Conservation (phyloP, 805 yeast genomes). For the Saturnispora ahearnii region DNA sequence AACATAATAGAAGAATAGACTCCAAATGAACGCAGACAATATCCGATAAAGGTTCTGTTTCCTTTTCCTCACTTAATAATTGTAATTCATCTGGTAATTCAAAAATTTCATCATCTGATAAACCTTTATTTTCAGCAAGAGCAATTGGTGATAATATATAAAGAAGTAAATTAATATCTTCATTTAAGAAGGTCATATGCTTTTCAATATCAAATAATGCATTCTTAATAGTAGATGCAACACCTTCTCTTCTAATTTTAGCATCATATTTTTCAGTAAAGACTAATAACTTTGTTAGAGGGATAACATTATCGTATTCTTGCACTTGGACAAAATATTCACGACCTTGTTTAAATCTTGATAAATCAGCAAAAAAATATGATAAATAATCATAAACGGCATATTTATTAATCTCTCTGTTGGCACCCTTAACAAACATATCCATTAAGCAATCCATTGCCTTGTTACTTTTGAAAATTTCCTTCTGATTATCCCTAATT, state of each 20-base stretch:
- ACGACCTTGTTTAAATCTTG: slow-evolving; percentile 69
- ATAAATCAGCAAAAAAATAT: slow-evolving; percentile 82
- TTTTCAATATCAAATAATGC: slow-evolving; percentile 69
- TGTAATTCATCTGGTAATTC: slow-evolving; percentile 85
- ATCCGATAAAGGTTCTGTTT: slow-evolving; percentile 61
- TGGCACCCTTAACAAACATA: slow-evolving; percentile 78
- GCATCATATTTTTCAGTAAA: slow-evolving; percentile 78
- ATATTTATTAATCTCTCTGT: slow-evolving; percentile 56
- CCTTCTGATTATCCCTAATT: slow-evolving; percentile 29
- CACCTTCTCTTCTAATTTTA: slow-evolving; percentile 79
- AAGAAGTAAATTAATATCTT: slow-evolving; percentile 67
- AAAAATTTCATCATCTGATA: slow-evolving; percentile 77
- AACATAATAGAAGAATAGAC: slow-evolving; percentile 66
- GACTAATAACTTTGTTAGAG: slow-evolving; percentile 70
- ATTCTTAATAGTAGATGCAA: slow-evolving; percentile 87
- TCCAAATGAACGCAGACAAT: slow-evolving; percentile 70
- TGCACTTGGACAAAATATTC: slow-evolving; percentile 67
- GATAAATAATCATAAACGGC: slow-evolving; percentile 79
- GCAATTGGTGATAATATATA: slow-evolving; percentile 76
- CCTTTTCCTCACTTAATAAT: slow-evolving; percentile 63
- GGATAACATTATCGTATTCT: slow-evolving; percentile 65
- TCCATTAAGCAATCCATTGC: slow-evolving; percentile 79
- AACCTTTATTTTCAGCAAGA: slow-evolving; percentile 44
- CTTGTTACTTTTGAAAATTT: slow-evolving; percentile 44
- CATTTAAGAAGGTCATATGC: slow-evolving; percentile 52